These are phyloP conservation scores for Micractinium sp. DNA, from an alignment of 139 green algal species.

Conservation along the genomic window DNA sequence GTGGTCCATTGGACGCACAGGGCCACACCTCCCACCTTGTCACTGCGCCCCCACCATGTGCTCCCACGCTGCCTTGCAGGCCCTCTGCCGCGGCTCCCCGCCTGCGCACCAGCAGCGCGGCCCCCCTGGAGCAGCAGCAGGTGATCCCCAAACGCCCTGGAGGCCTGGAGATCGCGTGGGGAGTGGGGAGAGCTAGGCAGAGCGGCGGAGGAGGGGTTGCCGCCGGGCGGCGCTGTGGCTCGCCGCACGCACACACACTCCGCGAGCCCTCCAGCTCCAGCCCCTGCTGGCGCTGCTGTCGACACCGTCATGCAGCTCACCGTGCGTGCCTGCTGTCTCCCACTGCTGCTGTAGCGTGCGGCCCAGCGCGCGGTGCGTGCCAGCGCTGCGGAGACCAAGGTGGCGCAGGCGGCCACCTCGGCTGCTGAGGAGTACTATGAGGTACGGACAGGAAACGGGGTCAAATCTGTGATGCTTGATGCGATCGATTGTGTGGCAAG, in stretches of 20 bases:
- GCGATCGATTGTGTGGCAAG: background rate
- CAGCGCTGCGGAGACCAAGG: conserved; percentile 7
- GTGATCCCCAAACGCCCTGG: background rate
- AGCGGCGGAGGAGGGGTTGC: background rate
- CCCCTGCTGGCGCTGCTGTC: background rate
- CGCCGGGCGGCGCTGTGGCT: too few relatives aligned
- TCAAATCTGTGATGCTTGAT: background rate
- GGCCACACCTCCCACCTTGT: background rate
- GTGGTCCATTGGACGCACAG: background rate
- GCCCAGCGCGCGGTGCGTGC: background rate
- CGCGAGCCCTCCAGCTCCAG: too few relatives aligned
- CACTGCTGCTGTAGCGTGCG: background rate
- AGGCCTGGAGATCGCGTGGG: background rate
- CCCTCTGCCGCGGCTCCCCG: background rate
- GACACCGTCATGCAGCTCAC: background rate
- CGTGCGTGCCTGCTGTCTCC: background rate
- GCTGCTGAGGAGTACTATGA: conserved; percentile 46
- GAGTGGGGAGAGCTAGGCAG: too few relatives aligned
- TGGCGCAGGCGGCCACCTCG: background rate
- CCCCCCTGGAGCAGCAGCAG: background rate
- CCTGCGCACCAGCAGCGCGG: background rate
- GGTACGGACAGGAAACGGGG: background rate
- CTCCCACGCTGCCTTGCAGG: conserved; percentile 1
- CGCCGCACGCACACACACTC: too few relatives aligned
- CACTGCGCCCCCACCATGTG: background rate